Evolutionary conservation across 345 rosid genomes (phyloP), one percentile per base, ranked within the genome.

Genomic region (Arabidopsis suecica): DNA sequence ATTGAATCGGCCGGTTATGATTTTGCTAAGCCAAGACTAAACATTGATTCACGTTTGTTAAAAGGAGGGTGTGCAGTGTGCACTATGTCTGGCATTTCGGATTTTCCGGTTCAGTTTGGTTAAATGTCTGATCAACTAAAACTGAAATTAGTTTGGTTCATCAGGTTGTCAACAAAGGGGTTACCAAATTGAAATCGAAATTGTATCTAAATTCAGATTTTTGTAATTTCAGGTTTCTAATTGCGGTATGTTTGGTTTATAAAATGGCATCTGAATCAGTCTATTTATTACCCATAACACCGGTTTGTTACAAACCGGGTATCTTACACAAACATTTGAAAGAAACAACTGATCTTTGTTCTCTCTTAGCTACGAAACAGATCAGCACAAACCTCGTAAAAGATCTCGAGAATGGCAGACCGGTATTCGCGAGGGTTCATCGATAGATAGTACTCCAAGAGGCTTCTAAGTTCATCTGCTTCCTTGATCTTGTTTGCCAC

Each of bases 381-480:
- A 71, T 72, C 70, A 44, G 87, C 45, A 80, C 98, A 91, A 74
- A 91, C 97, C 83, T 89, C 88, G 42, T 91, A 87, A 68, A 91
- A 94, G 71, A 84, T 87, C 78, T 86, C 89, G 7, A 94, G 89
- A 68, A 94, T 91, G 32, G 77, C 71, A 63, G 81, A 82, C 37
- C 83, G 88, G 61, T 83, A 81, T 38, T 85, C 96, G n/a, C 81
- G 76, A 45, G 88, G 81, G 62, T 94, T 94, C 90, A 89, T 86
- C 0, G 95, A 86, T 61, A 94, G 34, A 65, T 94, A 94, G 82
- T 88, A 94, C 57, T 88, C 90, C 84, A 94, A 80, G 37, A 94
- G 89, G 55, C 83, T 82, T 47, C 97, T 84, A 25, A 94, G 95
- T 73, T 91, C 93, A 51, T 82, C 86, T 0, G 90, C 82, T 22